Base-by-base conservation (phyloP, 306 rosid genomes). In the Vicia sativa region DNA sequence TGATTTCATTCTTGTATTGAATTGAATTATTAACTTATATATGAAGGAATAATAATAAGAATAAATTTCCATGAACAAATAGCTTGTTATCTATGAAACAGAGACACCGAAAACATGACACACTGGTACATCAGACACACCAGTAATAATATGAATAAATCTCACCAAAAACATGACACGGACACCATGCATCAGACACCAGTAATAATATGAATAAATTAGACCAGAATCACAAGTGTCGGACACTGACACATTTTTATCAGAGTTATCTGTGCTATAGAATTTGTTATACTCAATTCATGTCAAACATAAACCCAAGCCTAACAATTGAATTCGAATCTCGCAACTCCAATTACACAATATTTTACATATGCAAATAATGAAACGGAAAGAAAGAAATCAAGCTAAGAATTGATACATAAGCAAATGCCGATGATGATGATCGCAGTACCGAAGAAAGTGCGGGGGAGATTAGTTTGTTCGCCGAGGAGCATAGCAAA, bases 401-500 rank as follows among this genome's bases (percentile, higher is more conserved):
- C 13, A 66, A 41, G n/a, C 19, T 52, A 73, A 11, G 65, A 85
- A 43, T 66, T 77, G 26, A 92, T 82, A 57, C 98, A 92, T 18
- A 92, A 74, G 80, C 83, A 89, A 68, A 92, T 85, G 5, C 96
- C 98, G 28, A 83, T 21, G 29, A 88, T 80, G 58, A 87, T 89
- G n/a, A 92, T 68, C 49, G 75, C 82, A 39, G 88, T 87, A 79
- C 96, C 98, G 7, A 87, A 65, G 73, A 84, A 56, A 60, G 98
- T 89, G 38, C 79, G 79, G 9, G 76, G 82, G 53, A 84, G 77
- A 25, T 79, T 87, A 11, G 89, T 86, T 25, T 67, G 74, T 71
- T 92, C 96, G 6, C 93, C 93, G 23, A 90, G 83, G 14, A 92
- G 88, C 45, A 77, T 69, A 42, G 88, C 96, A 26, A 86, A 84